Base-by-base conservation (phyloP, 208 protist species). In the Leishmania turanica region DNA sequence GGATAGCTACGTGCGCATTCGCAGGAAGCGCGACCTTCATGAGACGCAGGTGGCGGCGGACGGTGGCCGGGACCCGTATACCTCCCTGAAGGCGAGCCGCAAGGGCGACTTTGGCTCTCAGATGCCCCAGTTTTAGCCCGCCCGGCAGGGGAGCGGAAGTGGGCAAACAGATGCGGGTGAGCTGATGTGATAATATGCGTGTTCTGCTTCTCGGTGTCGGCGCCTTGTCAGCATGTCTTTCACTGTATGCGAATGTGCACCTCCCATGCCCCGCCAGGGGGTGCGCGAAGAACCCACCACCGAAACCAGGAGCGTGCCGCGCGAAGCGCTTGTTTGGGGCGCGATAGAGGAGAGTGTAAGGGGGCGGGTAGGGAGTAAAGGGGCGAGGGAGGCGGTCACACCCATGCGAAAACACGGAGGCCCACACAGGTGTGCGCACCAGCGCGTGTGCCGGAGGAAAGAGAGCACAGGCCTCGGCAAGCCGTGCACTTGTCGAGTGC, bases 1-100 rank as follows among this genome's bases (percentile, higher is more conserved):
- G 79, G 91, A 96, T 42, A 95, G 91, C 85, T 97, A 96, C 83
- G 78, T 85, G 77, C 87, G 92, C 45, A 97, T 97, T 83, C 86
- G 92, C 21, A 81, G 92, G 77, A 95, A 95, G 79, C 88, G 94
- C 40, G 92, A 96, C 68, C 84, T 87, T 66, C 92, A 97, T 74
- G 90, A 95, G 75, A 96, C 91, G 53, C 82, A 95, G 78, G 89
- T 94, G 37, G 92, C 92, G 0, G 94, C 94, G 7, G 91, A 95
- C 65, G 94, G 92, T n/a, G 90, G 92, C 17, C 74, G 72, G 34
- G 94, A 96, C 82, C 90, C 92, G 15, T 95, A 95, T 79, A 84
- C 92, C 15, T 82, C 91, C 5, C 91, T 97, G 89, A 91, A 91
- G 70, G 78, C 83, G 31, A 82, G 75, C 19, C 90, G 91, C 68